These are phyloP conservation scores for Aspergillus brunneoviolaceus DNA, from an alignment of 2,329 filamentous ascomycete species.

Conservation along the genomic window DNA sequence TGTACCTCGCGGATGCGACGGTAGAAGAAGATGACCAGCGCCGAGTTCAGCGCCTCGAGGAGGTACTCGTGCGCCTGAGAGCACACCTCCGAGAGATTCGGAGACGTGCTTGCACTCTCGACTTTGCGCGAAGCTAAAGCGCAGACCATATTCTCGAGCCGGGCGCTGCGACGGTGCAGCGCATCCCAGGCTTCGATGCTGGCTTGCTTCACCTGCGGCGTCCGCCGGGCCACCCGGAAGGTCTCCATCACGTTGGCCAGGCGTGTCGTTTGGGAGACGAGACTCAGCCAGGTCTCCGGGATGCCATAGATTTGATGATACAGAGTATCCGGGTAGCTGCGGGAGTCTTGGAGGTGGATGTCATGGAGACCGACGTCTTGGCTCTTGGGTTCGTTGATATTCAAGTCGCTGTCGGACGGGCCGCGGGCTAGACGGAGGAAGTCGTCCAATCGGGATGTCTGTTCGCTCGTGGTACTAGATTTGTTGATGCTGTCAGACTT, in stretches of 20 bases:
- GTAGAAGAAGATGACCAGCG: constrained; percentile 46
- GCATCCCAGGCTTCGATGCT: constrained; percentile 28
- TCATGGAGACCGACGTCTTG: constrained; percentile 33
- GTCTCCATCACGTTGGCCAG: constrained; percentile 41
- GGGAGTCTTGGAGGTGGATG: constrained; percentile 42
- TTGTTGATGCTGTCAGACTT: not conserved
- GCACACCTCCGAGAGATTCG: constrained; percentile 13
- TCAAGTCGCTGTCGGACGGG: constrained; percentile 38
- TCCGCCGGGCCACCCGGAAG: constrained; percentile 22
- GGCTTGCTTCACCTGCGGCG: constrained; percentile 3
- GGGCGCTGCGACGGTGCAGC: constrained; percentile 28
- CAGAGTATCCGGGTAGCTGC: constrained; percentile 35
- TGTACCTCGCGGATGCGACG: constrained; percentile 42
- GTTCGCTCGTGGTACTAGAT: constrained; percentile 7
- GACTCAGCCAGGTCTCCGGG: constrained; percentile 45
- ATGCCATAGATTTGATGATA: constrained; percentile 46
- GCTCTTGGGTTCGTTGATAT: constrained; percentile 42
- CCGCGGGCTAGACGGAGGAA: constrained; percentile 40
- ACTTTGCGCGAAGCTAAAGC: constrained; percentile 23
- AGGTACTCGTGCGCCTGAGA: constrained; percentile 31
- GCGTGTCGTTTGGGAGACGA: constrained; percentile 46
- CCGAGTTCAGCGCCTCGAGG: constrained; percentile 41
- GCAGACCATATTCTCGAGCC: constrained; percentile 37
- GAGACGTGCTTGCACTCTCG: constrained; percentile 12
- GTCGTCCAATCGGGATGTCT: constrained; percentile 38